Evolutionary conservation across 208 protist species (phyloP), one percentile per base, ranked within the genome.

Genomic region (Wallacemonas sp.): DNA sequence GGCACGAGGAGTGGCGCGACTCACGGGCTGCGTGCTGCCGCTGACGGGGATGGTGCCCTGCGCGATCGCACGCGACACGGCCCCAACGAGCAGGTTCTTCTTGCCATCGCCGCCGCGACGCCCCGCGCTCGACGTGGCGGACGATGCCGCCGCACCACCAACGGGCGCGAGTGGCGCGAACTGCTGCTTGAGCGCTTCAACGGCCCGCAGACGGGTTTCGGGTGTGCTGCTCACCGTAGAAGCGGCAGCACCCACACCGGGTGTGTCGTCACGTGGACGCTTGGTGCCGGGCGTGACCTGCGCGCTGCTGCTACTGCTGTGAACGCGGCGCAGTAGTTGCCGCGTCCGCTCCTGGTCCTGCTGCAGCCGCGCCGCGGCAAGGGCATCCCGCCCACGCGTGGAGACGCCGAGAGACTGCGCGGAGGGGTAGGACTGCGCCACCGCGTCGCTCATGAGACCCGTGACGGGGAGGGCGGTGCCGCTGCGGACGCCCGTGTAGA

Each of bases 401-500:
- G 80, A 78, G 12, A 90, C 81, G 23, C 81, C 79, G 43, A 90
- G 54, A 14, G 34, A n/a, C 41, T 69, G 58, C 23, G 78, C 66
- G 1, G 70, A 74, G 6, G 82, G 75, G 56, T 72, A 78, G n/a
- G 30, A 69, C 57, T 23, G 69, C 44, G 29, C 44, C 58, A 38
- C 66, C 29, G 12, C 38, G 39, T 36, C 26, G 17, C 32, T 60
- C n/a, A 44, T 67, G 9, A 72, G 47, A 1, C 52, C 57, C 38
- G 63, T 66, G n/a, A 86, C 49, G 43, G 81, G 62, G 39, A 88
- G 66, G 2, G 79, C 67, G 3, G 66, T 61, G 11, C 79, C 79
- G 33, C 62, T 24, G 8, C 58, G 62, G 29, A 91, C 85, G 24
- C 81, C 77, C 21, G 76, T 78, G 68, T 91, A 91, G 26, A 80